phyloP scores from a whole-genome alignment of 345 rosid species.

The Populus davidiana region DNA sequence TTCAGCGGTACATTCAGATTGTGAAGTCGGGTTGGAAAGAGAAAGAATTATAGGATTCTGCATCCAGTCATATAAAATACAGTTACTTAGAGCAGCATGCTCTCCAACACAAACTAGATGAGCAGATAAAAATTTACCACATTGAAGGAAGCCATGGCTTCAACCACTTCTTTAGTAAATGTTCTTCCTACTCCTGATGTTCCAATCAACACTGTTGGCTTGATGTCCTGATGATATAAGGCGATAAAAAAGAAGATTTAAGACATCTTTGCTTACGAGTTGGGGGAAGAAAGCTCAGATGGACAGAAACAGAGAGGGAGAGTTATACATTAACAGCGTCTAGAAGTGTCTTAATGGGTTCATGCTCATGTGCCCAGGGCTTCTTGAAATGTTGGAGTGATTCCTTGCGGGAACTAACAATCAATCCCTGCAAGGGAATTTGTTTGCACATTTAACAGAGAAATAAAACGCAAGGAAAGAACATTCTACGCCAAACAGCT shows the following conservation, averaged over 20 bases:
- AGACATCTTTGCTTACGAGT: not conserved
- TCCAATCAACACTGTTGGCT: conserved; percentile 88
- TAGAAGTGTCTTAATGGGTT: conserved; percentile 61
- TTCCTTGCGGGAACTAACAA: conserved; percentile 75
- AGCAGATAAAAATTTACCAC: conserved; percentile 45
- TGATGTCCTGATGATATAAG: conserved; percentile 55
- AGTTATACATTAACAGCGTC: conserved; percentile 66
- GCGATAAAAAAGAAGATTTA: conserved; percentile 1
- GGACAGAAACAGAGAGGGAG: conserved; percentile 20
- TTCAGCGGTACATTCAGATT: conserved; percentile 96
- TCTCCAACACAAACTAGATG: conserved; percentile 1
- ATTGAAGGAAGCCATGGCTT: conserved; percentile 79
- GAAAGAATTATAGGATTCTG: conserved; percentile 88
- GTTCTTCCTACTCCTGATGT: conserved; percentile 93
- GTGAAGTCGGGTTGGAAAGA: conserved; percentile 97
- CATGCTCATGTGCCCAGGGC: conserved; percentile 95
- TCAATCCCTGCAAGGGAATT: conserved; percentile 61
- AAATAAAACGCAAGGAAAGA: not conserved
- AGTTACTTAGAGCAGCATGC: conserved; percentile 4
- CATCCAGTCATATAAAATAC: conserved; percentile 15
- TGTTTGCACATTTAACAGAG: not conserved
- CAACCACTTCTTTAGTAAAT: conserved; percentile 80
- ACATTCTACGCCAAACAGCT: not conserved
- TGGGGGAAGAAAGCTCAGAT: not conserved
- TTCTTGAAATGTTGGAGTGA: conserved; percentile 91